Base-by-base conservation (phyloP, 2,329 filamentous ascomycete species). In the Lecanoromycetidae sp. region DNA sequence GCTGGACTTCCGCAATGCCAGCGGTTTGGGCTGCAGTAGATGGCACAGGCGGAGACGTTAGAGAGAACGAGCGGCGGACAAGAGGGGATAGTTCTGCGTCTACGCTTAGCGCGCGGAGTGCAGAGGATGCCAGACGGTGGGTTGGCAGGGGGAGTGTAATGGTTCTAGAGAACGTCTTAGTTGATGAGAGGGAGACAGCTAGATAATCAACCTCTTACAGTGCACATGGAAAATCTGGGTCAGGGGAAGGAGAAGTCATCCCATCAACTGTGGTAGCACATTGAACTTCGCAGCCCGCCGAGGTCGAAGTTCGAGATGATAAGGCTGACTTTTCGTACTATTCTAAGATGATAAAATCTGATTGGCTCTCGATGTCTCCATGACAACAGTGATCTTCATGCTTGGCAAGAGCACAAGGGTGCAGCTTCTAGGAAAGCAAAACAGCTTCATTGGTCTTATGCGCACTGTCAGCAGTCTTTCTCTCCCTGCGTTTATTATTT, bases 31-130 rank as follows among this genome's bases (percentile, higher is more conserved):
- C 22, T 17, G 15, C 30, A 41, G 32, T 22, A 33, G 3, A 22
- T 35, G 37, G 13, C 30, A 10, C 3, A 13, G 9, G 35, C 8
- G 37, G 25, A n/a, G 60, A 38, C 23, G 67, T 65, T 41, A 87
- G 70, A 33, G 73, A 70, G 54, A 95, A 82, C 1, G 74, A 70
- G 48, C 90, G 80, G 37, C 72, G 75, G 46, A 96, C 90, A 9
- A 91, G 76, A 12, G 84, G 77, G 1, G 90, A 96, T 41, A 96
- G 75, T 63, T 98, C 91, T 52, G 80, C 75, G 66, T 98, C 91
- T 56, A 96, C 88, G 49, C 80, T 72, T 35, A 96, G 74, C 32
- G 87, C 77, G 56, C 76, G 75, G 29, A 85, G 74, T 35, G 90
- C 87, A 39, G 83, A 79, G 38, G 72, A 74, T 44, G 90, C 87